These are phyloP conservation scores for Coccinonectria pachysandricola DNA, from an alignment of 2,329 filamentous ascomycete species.

Conservation along the genomic window DNA sequence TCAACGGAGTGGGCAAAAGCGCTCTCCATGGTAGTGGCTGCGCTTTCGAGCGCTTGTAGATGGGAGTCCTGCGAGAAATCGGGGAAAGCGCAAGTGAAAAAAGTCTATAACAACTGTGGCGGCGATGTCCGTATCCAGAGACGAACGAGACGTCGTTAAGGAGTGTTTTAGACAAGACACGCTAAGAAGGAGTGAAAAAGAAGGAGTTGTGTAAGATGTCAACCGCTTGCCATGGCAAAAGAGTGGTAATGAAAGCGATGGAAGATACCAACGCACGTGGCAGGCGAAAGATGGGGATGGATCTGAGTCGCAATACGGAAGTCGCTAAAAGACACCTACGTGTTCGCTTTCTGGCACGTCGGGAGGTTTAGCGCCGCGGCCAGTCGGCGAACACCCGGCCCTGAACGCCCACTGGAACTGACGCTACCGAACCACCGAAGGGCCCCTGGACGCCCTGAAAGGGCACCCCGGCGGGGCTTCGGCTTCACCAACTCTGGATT, in stretches of 20 bases:
- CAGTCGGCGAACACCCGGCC: too few relatives aligned
- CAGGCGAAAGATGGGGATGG: constrained; percentile 12
- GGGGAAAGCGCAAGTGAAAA: constrained; percentile 4
- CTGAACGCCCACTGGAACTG: too few relatives aligned
- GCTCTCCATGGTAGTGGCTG: constrained; percentile 43
- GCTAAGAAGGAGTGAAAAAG: constrained; percentile 7
- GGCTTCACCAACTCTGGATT: too few relatives aligned
- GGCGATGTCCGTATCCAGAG: too few relatives aligned
- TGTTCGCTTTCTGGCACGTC: constrained; percentile 17
- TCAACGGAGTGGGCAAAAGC: constrained; percentile 49
- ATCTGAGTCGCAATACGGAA: constrained; percentile 4
- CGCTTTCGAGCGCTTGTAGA: too few relatives aligned
- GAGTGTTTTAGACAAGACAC: constrained; percentile 5
- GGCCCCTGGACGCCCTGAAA: too few relatives aligned
- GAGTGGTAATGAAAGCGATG: too few relatives aligned
- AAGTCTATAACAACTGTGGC: too few relatives aligned
- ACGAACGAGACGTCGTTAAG: too few relatives aligned
- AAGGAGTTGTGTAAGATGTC: constrained; percentile 10
- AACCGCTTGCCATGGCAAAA: constrained; percentile 19
- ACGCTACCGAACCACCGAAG: too few relatives aligned
- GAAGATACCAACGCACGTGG: constrained; percentile 27
- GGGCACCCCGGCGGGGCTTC: too few relatives aligned
- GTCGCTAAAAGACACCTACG: constrained; percentile 18
- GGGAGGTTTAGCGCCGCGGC: constrained; percentile 3
- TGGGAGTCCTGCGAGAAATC: constrained; percentile 3